phyloP scores from a whole-genome alignment of 257 asterid genomes.

The Catharanthus roseus region DNA sequence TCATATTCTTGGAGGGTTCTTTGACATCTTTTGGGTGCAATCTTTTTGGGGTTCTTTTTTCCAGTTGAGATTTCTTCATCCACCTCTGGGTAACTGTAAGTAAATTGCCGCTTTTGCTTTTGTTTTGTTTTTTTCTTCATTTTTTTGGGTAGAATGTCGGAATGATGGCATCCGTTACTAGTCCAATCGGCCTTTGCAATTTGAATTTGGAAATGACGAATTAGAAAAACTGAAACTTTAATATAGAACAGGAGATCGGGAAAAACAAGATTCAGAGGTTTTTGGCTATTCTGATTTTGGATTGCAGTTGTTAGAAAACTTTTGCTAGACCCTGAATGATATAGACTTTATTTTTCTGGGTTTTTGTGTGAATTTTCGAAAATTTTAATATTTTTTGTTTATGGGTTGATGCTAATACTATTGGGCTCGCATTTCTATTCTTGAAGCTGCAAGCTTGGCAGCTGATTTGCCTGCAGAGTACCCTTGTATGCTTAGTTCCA shows the following conservation, averaged over 20 bases:
- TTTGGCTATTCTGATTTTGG: conserved; percentile 5
- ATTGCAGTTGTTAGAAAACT: background rate
- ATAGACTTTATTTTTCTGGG: background rate
- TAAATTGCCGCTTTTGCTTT: background rate
- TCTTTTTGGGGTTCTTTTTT: background rate
- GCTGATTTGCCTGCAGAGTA: conserved; percentile 13
- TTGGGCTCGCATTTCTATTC: background rate
- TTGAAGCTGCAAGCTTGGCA: conserved; percentile 4
- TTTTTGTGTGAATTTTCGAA: background rate
- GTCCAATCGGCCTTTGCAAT: background rate
- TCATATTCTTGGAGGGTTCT: conserved; percentile 1
- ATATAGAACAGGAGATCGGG: conserved; percentile 7
- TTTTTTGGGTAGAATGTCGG: background rate
- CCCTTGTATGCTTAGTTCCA: conserved; percentile 1
- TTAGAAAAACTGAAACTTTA: background rate
- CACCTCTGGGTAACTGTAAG: conserved; percentile 8
- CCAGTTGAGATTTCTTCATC: background rate
- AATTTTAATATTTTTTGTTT: background rate
- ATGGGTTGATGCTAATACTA: background rate
- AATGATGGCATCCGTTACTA: background rate
- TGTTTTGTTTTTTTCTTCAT: background rate
- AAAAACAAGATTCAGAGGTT: background rate
- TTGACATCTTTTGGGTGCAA: background rate
- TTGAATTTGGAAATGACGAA: conserved; percentile 1
- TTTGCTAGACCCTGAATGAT: background rate